Evolutionary conservation across 805 yeast species (phyloP), one percentile per base, ranked within the genome.

Genomic region (Wilhelminamyces savonicus): DNA sequence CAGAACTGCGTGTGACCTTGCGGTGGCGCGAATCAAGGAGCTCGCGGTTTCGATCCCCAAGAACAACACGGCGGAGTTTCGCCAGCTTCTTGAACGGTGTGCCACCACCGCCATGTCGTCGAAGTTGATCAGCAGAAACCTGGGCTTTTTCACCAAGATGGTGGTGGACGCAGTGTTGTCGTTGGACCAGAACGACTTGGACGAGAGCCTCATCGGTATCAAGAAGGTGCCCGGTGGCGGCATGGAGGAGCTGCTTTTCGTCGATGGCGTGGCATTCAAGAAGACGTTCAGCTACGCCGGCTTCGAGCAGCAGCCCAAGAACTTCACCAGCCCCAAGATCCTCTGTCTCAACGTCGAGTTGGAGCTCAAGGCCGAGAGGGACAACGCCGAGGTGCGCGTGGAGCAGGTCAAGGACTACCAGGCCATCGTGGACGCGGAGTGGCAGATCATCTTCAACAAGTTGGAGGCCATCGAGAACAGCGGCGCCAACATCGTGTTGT

Each of bases 21-120:
- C 96, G 0, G 77, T 85, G 27, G 74, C 67, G 25, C 78, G 72
- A 46, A 72, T 92, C 37, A 66, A 69, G 35, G 94, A 85, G 52
- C 57, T 90, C 28, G 81, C 94, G 21, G 81, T 84, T 19, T 78
- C 77, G 40, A 72, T 88, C 32, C 57, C 72, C 25, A 68, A 66
- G 32, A 68, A 64, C 23, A 69, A 66, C 23, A 76, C 78, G 43
- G 43, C 46, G 5, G 64, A 59, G 40, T 78, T 80, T 55, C 75
- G 94, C 52, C 78, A 76, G 26, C 65, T 88, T 44, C 69, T 90
- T 43, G 92, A 82, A 52, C 78, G 87, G 59, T 88, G 97, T 62
- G 98, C 99, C 9, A 78, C 78, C 39, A 92, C 99, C 6, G 97
- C 98, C 25, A 92, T 92, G 97, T 81, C 94, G 10, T 87, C 97